These are phyloP conservation scores for Picochlorum sp. DNA, from an alignment of 139 green algal genomes.

Conservation along the genomic window DNA sequence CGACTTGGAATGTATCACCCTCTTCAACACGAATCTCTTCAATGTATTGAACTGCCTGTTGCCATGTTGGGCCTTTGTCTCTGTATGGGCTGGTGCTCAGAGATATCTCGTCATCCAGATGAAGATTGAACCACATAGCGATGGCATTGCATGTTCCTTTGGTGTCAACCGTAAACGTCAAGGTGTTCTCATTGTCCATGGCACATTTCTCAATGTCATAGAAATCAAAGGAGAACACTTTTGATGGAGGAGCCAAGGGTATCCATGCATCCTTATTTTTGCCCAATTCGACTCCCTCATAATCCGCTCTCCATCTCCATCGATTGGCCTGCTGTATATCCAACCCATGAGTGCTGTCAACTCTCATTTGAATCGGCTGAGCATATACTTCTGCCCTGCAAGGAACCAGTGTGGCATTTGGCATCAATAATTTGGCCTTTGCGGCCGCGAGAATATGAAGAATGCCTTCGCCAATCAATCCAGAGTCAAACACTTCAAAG, in stretches of 20 bases:
- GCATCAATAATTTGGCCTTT: constrained; percentile 32
- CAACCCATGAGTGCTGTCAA: constrained; percentile 31
- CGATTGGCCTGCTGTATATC: constrained; percentile 40
- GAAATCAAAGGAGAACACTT: constrained; percentile 66
- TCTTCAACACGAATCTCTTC: constrained; percentile 34
- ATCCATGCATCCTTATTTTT: constrained; percentile 36
- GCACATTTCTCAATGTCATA: constrained; percentile 38
- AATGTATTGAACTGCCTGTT: constrained; percentile 67
- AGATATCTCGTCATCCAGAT: constrained; percentile 47
- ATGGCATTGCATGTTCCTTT: constrained; percentile 58
- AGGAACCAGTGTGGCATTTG: constrained; percentile 46
- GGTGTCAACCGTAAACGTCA: constrained; percentile 3
- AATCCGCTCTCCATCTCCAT: constrained; percentile 55
- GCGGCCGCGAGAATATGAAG: constrained; percentile 60
- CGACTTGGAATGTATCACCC: constrained; percentile 30
- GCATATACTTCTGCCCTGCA: constrained; percentile 43
- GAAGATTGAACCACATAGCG: constrained; percentile 73
- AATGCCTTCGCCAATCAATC: constrained; percentile 72
- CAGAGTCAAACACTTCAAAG: constrained; percentile 76
- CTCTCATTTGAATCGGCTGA: constrained; percentile 52
- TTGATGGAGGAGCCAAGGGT: constrained; percentile 31
- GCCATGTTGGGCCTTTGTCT: constrained; percentile 46
- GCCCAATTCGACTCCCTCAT: constrained; percentile 56
- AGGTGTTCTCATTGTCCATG: constrained; percentile 12
- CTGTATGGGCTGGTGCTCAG: constrained; percentile 40